Evolutionary conservation across 2,329 filamentous ascomycete genomes (phyloP).

Genomic region (Claviceps quebecensis): DNA sequence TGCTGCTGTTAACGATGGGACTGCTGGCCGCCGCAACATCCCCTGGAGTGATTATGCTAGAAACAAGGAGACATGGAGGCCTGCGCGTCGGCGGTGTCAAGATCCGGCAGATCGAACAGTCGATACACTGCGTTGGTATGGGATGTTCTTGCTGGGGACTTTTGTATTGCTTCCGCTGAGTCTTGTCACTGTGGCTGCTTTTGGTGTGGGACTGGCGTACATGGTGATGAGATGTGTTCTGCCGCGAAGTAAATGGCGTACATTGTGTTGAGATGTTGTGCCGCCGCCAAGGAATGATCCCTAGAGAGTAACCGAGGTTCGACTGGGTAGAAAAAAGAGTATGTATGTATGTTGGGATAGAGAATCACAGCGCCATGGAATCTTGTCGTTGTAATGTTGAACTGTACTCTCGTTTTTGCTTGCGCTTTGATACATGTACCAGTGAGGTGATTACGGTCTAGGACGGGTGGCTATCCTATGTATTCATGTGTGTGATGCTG

Average conservation of each 20-base stretch:
- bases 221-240: constrained; percentile 20
- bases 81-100: constrained; percentile 17
- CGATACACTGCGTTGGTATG: constrained; percentile 26
- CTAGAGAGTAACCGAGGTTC: too few relatives aligned
- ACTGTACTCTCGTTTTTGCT: not conserved
- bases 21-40: constrained; percentile 11
- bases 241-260: not conserved
- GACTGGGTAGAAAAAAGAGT: constrained; percentile 13
- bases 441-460: not conserved
- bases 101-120: constrained; percentile 25
- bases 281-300: too few relatives aligned
- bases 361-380: constrained; percentile 14
- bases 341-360: not conserved
- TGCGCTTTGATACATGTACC: not conserved
- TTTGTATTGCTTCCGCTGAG: constrained; percentile 32
- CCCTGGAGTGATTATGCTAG: constrained; percentile 6
- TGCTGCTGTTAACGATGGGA: constrained; percentile 12
- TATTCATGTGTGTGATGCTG: not conserved
- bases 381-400: constrained; percentile 11
- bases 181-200: constrained; percentile 23
- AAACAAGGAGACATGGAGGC: constrained; percentile 13
- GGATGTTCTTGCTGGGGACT: constrained; percentile 28
- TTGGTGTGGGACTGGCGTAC: constrained; percentile 25
- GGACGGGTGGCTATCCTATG: not conserved
- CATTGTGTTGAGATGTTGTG: too few relatives aligned